Evolutionary conservation across 2,329 filamentous ascomycete species (phyloP), one percentile per base, ranked within the genome.

Genomic region (Exophiala aquamarina): DNA sequence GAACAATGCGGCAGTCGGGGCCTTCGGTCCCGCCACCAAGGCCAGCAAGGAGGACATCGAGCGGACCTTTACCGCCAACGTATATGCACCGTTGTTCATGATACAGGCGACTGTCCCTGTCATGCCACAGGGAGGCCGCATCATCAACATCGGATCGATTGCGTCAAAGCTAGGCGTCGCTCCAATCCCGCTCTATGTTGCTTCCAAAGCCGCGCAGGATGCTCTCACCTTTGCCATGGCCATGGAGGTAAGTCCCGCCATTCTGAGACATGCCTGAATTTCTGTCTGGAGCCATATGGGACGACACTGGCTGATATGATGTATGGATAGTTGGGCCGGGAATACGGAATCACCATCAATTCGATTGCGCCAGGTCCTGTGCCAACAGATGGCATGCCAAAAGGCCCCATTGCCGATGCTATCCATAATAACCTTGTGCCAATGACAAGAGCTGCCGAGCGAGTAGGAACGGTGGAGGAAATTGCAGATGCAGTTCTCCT

Each of bases 151-250:
- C 34, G 38, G 50, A 39, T 56, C 52, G 18, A 49, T 56, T 15
- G 53, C 51, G 1, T 50, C 52, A 8, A 47, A 51, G 21, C 15
- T 49, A 32, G 55, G 55, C 11, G 41, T 47, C 26, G 39, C 36
- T 14, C 43, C 46, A 5, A 31, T 52, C 15, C n/a, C 43, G 15
- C 65, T 79, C 11, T 83, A 83, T 59, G 67, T 67, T 8, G 66
- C 72, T 0, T 77, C 74, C 38, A 83, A 83, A 59, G 80, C 77
- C 34, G 77, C 79, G 3, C 70, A 83, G 29, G 78, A 83, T 62
- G 75, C 81, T 60, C 74, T 83, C 67, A 73, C 74, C 0, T 72
- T 78, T 13, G 66, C 74, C 3, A 61, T 82, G 51, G 70, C 75
- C 34, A 82, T 80, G 62, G 78, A 81, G 43, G 69, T 82, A 18